Evolutionary conservation across 202 grass and related monocot species (phyloP).

Genomic region (Tripidium arundinaceum): DNA sequence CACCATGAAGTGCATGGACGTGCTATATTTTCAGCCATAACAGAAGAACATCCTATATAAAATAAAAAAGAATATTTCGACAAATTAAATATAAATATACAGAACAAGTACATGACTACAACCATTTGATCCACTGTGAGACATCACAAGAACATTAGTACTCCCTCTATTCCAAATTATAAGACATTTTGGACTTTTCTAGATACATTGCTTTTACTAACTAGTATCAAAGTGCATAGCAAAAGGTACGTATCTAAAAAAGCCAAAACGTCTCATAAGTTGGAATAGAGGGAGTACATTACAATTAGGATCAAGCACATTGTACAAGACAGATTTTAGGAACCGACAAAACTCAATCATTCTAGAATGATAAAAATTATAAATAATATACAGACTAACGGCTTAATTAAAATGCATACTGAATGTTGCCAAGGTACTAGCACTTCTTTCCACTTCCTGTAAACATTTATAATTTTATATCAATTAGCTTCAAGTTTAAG

Average conservation of each 20-base stretch:
- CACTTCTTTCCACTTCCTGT: constrained; percentile 86
- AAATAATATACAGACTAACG: neutral
- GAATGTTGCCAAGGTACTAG: constrained; percentile 69
- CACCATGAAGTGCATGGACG: neutral
- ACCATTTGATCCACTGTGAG: neutral
- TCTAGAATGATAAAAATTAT: neutral
- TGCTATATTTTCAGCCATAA: neutral
- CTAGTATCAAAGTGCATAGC: too few species aligned
- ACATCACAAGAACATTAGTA: constrained; percentile 14
- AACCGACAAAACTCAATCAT: constrained; percentile 1
- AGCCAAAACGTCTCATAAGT: too few species aligned
- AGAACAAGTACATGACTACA: neutral
- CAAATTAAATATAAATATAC: neutral
- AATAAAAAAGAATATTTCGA: neutral
- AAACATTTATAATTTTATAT: neutral
- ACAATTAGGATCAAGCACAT: neutral
- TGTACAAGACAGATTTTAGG: neutral
- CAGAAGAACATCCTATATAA: neutral
- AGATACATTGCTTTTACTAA: too few species aligned
- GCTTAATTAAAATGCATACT: constrained; percentile 48
- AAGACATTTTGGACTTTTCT: too few species aligned
- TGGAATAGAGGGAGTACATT: too few species aligned
- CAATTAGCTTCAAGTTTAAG: neutral
- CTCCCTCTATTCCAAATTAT: too few species aligned
- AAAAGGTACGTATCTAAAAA: too few species aligned